Evolutionary conservation across 148 eudicot genomes (phyloP), one percentile per base, ranked within the genome.

Genomic region (Beta vulgaris): DNA sequence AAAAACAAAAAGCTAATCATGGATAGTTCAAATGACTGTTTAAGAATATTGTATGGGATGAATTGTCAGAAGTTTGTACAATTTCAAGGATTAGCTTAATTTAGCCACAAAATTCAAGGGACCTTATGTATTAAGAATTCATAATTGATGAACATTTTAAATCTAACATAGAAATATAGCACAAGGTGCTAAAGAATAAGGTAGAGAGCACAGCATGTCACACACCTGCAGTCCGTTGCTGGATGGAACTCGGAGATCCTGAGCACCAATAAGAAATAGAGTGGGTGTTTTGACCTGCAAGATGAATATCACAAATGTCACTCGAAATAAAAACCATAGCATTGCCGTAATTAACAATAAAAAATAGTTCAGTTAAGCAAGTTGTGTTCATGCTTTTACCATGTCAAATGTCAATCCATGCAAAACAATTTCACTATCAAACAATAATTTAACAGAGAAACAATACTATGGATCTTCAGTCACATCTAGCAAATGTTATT

Each of bases 241-340:
- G 73, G 85, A 71, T 42, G 98, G 97, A 75, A 94, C 97, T 32
- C 98, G 98, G 46, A 92, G 93, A 86, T 94, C 97, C 77, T 84
- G 66, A 58, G 93, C 93, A 44, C 97, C 97, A 40, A 94, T 80
- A 60, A 94, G 91, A 79, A 94, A 86, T 53, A 94, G 75, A 35
- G 88, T 90, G 2, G 98, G 98, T 57, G 97, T 86, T 83, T 90
- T 90, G 75, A 90, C 98, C 98, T 94, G 90, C 84, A 85, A 73
- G 57, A 76, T 72, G 23, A 65, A 35, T 62, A 0, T 21, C 29
- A 57, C 19, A 51, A 4, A 62, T 23, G 42, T 49, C 28, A 61
- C 35, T 58, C 39, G 39, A 46, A 26, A 73, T 10, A 15, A 31
- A 32, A n/a, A n/a, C n/a, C n/a, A n/a, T n/a, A n/a, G 14, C 34